Evolutionary conservation across 1,284 basidiomycete genomes (phyloP).

Genomic region (Sanghuangporus baumii): DNA sequence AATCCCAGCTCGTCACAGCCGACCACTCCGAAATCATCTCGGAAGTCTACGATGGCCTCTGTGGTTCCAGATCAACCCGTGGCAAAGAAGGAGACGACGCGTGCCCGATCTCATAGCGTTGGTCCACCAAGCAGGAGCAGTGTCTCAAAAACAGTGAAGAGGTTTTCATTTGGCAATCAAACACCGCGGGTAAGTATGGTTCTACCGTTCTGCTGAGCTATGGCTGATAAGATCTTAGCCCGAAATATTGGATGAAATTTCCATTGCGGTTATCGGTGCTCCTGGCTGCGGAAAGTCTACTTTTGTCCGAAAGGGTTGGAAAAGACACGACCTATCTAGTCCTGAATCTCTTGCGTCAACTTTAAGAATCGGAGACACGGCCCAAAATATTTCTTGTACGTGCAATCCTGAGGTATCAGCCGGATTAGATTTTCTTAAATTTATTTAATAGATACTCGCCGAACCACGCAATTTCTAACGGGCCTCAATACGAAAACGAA

Average conservation of each 20-base stretch:
- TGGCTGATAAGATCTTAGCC: conserved; percentile 21
- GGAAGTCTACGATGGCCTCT: background rate
- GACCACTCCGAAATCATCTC: background rate
- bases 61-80: background rate
- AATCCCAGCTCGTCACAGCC: conserved; percentile 4
- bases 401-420: background rate
- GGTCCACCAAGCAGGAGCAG: conserved; percentile 5
- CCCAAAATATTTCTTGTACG: conserved; percentile 41
- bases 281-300: conserved; percentile 67
- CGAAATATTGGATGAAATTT: conserved; percentile 32
- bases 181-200: conserved; percentile 7
- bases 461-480: background rate
- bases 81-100: background rate
- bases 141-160: background rate
- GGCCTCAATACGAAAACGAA: conserved; percentile 4
- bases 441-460: conserved; percentile 1
- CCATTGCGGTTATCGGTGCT: conserved; percentile 63
- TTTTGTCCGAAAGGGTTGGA: conserved; percentile 62
- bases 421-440: background rate
- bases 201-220: conserved; percentile 21
- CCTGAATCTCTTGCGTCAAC: conserved; percentile 32
- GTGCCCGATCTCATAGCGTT: conserved; percentile 13
- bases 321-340: conserved; percentile 48
- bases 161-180: conserved; percentile 11
- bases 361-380: conserved; percentile 22